Evolutionary conservation across 306 rosid genomes (phyloP), one percentile per base, ranked within the genome.

Genomic region (Gleditsia sinensis): DNA sequence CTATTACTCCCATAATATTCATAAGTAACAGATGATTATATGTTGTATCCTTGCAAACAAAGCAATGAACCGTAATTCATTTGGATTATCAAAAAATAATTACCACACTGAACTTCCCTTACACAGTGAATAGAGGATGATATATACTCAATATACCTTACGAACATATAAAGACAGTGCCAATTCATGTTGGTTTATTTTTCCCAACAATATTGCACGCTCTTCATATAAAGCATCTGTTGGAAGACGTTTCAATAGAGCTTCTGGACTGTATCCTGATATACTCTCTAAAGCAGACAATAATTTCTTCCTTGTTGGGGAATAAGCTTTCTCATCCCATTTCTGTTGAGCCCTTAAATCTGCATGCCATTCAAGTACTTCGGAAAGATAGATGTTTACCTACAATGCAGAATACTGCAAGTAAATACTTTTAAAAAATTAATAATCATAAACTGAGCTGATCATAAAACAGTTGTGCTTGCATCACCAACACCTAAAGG

Each of bases 161-260:
- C 90, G 98, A 75, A 95, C 98, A 81, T 92, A 92, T 42, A 92
- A 80, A 69, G 98, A 90, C 49, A 95, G 78, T 67, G 99, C 97
- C 75, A 95, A 86, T 86, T 95, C 97, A 83, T 95, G 99, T 71
- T 92, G 98, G 80, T 92, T 92, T 93, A 95, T 88, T 84, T 90
- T 95, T 36, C 98, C 99, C 83, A 92, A 66, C 80, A 95, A 85
- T 61, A 90, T 69, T 61, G 99, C 99, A 63, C 92, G 99, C 76
- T 95, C 99, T 81, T 95, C 99, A 43, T 86, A 95, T 76, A 95
- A 75, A 77, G 97, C 98, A 86, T 92, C 91, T 2, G 82, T 67
- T 9, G 99, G 97, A 78, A 95, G 97, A 68, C 89, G 88, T 81
- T 86, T 90, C 80, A 95, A 79, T 77, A 92, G 81, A 79, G 87